Evolutionary conservation across 2,329 filamentous ascomycete species (phyloP), one percentile per base, ranked within the genome.

Genomic region (Talaromyces sp.): DNA sequence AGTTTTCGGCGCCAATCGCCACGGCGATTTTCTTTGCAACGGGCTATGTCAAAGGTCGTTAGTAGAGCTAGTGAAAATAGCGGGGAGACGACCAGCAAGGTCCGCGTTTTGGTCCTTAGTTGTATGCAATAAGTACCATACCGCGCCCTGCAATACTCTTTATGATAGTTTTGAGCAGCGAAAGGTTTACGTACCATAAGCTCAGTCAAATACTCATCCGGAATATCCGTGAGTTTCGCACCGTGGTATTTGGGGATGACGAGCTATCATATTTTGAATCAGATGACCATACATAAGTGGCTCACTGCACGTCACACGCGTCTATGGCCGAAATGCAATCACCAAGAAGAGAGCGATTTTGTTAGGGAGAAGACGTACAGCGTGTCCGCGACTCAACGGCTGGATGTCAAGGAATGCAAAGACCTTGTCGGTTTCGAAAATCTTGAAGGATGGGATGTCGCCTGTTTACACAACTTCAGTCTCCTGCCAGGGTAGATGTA

Each of bases 201-300:
- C 78, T 98, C 95, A 58, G 79, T 75, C 62, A 99, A 84, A 68
- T 91, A 82, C 61, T 96, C 92, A 76, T 98, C 95, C 18, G 95
- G 93, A 64, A 99, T 93, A 75, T 98, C 93, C 65, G 86, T 84
- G 28, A 99, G 86, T 80, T 97, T 98, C 65, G 84, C 90, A 74
- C 93, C 95, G 79, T 99, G 95, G 79, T 86, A 85, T 80, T 99
- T 99, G 67, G 95, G 95, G 68, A 99, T 96, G 65, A 99, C 89
- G 73, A 99, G 92, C 93, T 96, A 64, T 40, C 31, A 40, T n/a
- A 1, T 3, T n/a, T 31, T 11, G 16, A 9, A 25, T 14, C 31
- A 14, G 18, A 28, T 28, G 28, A 28, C 28, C 28, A 6, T 3
- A 28, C 28, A 28, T 3, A 6, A 28, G 3, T 28, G 28, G 28